Evolutionary conservation across 1,284 basidiomycete genomes (phyloP).

Genomic region (Apiotrichum gamsii): DNA sequence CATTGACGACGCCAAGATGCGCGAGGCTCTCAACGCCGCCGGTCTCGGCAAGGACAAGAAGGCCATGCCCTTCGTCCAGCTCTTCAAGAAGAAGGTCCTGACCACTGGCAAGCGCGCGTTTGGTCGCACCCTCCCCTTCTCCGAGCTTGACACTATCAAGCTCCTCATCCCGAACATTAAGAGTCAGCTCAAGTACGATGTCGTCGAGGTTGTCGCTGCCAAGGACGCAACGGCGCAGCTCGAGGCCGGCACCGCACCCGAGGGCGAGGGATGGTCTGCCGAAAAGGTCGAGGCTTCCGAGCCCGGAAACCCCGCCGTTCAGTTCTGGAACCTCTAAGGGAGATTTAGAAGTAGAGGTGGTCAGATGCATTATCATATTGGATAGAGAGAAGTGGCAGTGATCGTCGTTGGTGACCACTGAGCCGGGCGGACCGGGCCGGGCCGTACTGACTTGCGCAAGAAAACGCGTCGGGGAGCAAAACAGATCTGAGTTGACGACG

Average conservation of each 20-base stretch:
- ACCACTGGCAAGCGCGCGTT: slow-evolving; percentile 71
- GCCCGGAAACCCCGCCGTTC: slow-evolving; percentile 77
- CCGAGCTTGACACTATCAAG: slow-evolving; percentile 69
- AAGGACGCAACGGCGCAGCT: slow-evolving; percentile 55
- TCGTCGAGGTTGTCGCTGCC: slow-evolving; percentile 64
- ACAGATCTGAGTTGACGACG: too few species aligned
- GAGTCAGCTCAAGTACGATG: slow-evolving; percentile 68
- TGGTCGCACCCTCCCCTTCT: slow-evolving; percentile 79
- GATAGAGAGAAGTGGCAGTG: too few species aligned
- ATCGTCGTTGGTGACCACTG: too few species aligned
- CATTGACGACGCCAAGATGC: slow-evolving; percentile 79
- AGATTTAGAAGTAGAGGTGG: neutral
- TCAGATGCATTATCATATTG: too few species aligned
- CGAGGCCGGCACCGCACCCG: slow-evolving; percentile 21
- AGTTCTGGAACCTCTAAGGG: slow-evolving; percentile 57
- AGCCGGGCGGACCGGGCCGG: too few species aligned
- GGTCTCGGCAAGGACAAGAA: slow-evolving; percentile 94
- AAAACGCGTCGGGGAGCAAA: too few species aligned
- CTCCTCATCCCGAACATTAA: slow-evolving; percentile 77
- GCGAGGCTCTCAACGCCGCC: slow-evolving; percentile 61
- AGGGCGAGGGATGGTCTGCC: slow-evolving; percentile 43
- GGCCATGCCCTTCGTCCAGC: slow-evolving; percentile 89
- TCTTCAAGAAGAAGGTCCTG: slow-evolving; percentile 87
- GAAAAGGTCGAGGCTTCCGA: slow-evolving; percentile 67
- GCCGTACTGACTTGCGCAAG: too few species aligned